phyloP scores from a whole-genome alignment of 345 rosid genomes.

The Linum trigynum region DNA sequence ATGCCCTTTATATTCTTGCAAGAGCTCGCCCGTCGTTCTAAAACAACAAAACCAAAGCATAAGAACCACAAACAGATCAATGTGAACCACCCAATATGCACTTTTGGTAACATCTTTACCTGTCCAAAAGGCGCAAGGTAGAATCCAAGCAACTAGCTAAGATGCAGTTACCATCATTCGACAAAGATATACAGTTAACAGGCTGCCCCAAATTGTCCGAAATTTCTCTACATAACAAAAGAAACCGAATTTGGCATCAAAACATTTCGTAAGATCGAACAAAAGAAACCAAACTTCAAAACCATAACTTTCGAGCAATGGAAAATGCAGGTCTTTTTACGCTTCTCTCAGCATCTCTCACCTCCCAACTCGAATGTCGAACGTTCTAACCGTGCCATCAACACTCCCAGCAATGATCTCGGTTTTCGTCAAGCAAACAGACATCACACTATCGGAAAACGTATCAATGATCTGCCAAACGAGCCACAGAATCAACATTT shows the following conservation, averaged over 20 bases:
- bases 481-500: background rate
- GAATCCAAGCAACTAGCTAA: constrained; percentile 91
- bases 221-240: constrained; percentile 47
- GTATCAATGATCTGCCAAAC: constrained; percentile 60
- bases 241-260: background rate
- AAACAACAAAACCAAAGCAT: background rate
- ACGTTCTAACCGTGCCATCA: constrained; percentile 96
- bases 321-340: background rate
- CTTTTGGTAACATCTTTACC: constrained; percentile 30
- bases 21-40: constrained; percentile 74
- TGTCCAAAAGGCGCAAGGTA: constrained; percentile 72
- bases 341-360: constrained; percentile 16
- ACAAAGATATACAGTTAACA: constrained; percentile 87
- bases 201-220: constrained; percentile 86
- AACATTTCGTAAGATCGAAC: background rate
- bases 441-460: constrained; percentile 86
- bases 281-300: background rate
- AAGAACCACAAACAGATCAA: constrained; percentile 9
- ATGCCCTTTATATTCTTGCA: constrained; percentile 93
- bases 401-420: constrained; percentile 96
- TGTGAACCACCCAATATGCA: background rate
- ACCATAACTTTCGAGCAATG: background rate
- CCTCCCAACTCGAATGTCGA: constrained; percentile 93
- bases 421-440: constrained; percentile 80
- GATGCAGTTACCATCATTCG: constrained; percentile 81